Percentiles rank a stretch among this genome's conserved stretches.
These are phyloP conservation scores for Mycena filopes DNA, from an alignment of 768 basidiomycete genomes.

Conservation along the genomic window DNA sequence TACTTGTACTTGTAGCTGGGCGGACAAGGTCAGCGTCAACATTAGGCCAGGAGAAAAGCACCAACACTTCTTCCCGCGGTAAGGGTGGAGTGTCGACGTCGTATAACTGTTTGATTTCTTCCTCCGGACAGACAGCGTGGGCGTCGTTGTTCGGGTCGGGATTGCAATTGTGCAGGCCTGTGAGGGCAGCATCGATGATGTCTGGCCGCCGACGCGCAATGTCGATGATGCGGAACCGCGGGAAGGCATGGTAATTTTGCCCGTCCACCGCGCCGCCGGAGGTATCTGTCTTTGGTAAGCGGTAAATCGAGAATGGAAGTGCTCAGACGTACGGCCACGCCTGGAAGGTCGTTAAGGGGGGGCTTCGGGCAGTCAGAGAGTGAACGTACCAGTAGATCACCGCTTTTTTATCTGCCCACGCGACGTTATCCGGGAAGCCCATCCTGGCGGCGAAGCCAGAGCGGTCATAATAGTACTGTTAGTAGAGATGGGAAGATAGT, in stretches of 20 bases:
- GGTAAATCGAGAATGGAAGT: background rate
- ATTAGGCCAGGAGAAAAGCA: background rate
- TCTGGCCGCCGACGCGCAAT: background rate
- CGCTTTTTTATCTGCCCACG: background rate
- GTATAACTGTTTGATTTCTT: background rate
- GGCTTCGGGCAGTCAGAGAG: background rate
- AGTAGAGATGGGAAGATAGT: background rate
- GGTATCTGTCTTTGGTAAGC: background rate
- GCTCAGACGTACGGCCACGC: constrained; percentile 4
- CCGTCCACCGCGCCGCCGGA: background rate
- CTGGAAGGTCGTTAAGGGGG: background rate
- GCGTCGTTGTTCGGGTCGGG: constrained; percentile 4
- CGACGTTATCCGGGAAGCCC: background rate
- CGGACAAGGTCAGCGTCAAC: too few species aligned
- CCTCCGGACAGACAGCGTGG: background rate
- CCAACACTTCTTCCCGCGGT: constrained; percentile 1
- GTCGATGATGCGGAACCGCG: constrained; percentile 1
- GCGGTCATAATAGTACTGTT: constrained; percentile 1
- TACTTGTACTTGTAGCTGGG: constrained; percentile 10
- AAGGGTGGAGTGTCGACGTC: background rate
- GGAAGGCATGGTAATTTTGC: background rate
- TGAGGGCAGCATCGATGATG: background rate
- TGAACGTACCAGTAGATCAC: background rate
- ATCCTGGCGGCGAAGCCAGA: background rate
- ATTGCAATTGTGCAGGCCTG: constrained; percentile 10